Evolutionary conservation across 2,329 filamentous ascomycete species (phyloP), one percentile per base, ranked within the genome.

Genomic region (Mycogone perniciosa): DNA sequence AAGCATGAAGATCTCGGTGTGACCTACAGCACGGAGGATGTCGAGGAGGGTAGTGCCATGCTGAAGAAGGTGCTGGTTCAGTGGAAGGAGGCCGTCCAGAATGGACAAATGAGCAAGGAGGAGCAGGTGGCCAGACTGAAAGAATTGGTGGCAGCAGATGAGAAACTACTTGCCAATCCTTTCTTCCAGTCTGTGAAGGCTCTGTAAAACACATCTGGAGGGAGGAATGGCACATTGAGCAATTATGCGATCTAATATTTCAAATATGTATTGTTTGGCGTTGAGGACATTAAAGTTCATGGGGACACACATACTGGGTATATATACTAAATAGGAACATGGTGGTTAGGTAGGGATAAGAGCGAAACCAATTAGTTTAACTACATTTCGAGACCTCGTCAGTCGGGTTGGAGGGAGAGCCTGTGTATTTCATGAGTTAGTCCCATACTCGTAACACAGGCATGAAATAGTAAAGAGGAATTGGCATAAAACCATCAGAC

Each of bases 21-120:
- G 40, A 72, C 80, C 58, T 89, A 89, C 64, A 86, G 80, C 57
- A 90, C 89, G 62, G 80, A 90, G 56, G 90, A 99, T 59, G 87
- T 97, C 1, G 90, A 96, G 60, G 82, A 92, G 65, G 93, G 93
- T 6, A 96, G 87, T 64, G 80, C 79, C 27, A 72, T 95, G 70
- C 75, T 99, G 44, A 97, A 97, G 71, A 80, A 85, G 43, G 77
- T 96, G 63, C 71, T 99, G 52, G 71, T 86, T 38, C 80, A 82
- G 65, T 99, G 93, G 93, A 96, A 95, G 75, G 77, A 81, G 47
- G 85, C 92, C 65, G 80, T 82, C 8, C 72, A 80, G 52, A 76
- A 69, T 1, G 80, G 76, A 31, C 67, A 73, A 4, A 73, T 89
- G 75, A 83, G 73, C 51, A 82, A 83, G 59, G 84, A 88, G 58